Base-by-base conservation (phyloP, 2,329 filamentous ascomycete genomes). In the Cladosporium sp. region DNA sequence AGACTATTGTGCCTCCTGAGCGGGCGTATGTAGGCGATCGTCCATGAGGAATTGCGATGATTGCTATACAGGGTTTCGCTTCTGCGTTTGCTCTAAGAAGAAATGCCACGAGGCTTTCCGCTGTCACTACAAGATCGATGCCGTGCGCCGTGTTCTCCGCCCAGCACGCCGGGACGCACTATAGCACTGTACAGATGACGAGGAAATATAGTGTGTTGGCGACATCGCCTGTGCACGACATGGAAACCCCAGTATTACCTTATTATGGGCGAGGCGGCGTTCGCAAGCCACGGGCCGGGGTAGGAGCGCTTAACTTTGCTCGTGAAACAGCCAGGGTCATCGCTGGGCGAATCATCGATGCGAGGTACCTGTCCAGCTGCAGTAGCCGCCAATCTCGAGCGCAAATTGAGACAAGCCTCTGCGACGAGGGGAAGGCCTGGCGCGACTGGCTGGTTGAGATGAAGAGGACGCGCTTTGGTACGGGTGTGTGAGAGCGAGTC, bases 351-450 rank as follows among this genome's bases (percentile, higher is more conserved):
- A 61, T 61, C 44, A 36, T 44, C 26, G 30, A 6, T 7, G 21
- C 18, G 59, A 28, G 28, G 32, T 47, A 21, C 41, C 41, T 32
- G n/a, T 24, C 34, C 47, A 51, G 52, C 41, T 52, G 59, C 59
- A 61, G 44, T 32, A 61, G 41, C 44, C 59, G 59, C 41, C 44
- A 61, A 61, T 51, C 41, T 52, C 59, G 28, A 34, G 30, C 30
- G 47, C 59, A 52, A 26, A 61, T 61, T 61, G 30, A 55, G 52
- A 61, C 41, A 49, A 61, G 18, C 44, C 41, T 47, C n/a, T 47
- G 28, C 24, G 49, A 54, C 26, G 49, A 54, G 28, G 24, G 24
- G 12, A 54, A 18, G 49, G 24, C 49, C 49, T 52, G n/a, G 21
- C n/a, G 32, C 8, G 1, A 7, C n/a, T 28, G 49, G 21, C 12